A percentile compares a stretch with the other conserved stretches of the same genome.
Evolutionary conservation across 495 filamentous ascomycete species (phyloP).

Genomic region (Halenospora varia): DNA sequence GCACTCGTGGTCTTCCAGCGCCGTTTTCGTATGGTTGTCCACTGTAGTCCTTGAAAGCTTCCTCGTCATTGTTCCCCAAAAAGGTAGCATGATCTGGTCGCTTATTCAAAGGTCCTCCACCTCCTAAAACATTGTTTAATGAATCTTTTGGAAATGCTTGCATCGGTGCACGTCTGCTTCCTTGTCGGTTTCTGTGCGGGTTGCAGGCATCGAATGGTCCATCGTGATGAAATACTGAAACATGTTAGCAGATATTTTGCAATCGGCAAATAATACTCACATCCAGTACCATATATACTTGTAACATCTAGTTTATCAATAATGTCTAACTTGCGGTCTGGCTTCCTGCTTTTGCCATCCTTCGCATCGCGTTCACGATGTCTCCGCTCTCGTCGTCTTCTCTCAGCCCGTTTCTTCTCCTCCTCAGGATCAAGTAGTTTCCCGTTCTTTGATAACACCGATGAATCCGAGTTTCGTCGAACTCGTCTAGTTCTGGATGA

Average conservation of each 20-base stretch:
- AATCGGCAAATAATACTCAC: conserved; percentile 47
- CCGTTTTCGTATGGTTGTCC: conserved; percentile 27
- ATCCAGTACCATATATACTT: conserved; percentile 90
- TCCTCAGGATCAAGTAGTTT: conserved; percentile 66
- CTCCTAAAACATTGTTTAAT: conserved; percentile 86
- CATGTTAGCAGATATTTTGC: conserved; percentile 9
- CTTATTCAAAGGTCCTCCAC: conserved; percentile 77
- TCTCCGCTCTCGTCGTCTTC: conserved; percentile 66
- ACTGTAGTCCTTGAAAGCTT: conserved; percentile 79
- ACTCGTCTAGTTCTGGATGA: conserved; percentile 50
- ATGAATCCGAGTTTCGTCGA: conserved; percentile 93
- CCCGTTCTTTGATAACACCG: conserved; percentile 62
- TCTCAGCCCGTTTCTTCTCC: conserved; percentile 69
- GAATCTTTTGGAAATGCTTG: conserved; percentile 92
- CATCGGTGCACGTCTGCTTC: conserved; percentile 83
- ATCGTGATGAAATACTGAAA: conserved; percentile 92
- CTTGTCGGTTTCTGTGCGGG: conserved; percentile 87
- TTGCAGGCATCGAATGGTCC: conserved; percentile 98
- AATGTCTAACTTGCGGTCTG: conserved; percentile 71
- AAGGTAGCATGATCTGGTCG: conserved; percentile 80
- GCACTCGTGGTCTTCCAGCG: conserved; percentile 30
- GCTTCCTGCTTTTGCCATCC: conserved; percentile 46
- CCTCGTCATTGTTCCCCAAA: conserved; percentile 71
- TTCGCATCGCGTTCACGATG: conserved; percentile 54
- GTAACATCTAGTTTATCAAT: conserved; percentile 98